A percentile compares a stretch with the other conserved stretches of the same genome.
These are phyloP conservation scores for Sugiyamaella grinbergsii DNA, from an alignment of 1,139 yeast genomes.

Conservation along the genomic window DNA sequence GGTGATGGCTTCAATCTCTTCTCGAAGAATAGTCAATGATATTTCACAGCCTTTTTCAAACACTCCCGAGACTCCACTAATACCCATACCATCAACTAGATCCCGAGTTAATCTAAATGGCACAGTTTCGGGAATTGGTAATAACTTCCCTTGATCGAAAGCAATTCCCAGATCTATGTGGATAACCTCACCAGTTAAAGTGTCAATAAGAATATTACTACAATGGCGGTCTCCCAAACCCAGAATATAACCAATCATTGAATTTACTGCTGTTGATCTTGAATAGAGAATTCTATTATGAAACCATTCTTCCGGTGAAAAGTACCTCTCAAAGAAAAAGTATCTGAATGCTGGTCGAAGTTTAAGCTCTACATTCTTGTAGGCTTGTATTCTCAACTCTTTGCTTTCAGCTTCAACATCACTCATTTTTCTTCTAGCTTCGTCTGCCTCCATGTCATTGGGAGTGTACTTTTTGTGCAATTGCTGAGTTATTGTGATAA, in stretches of 20 bases:
- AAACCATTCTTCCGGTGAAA: conserved; percentile 64
- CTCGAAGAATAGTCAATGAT: conserved; percentile 67
- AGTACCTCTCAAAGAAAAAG: conserved; percentile 71
- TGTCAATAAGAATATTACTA: conserved; percentile 83
- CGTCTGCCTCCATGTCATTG: conserved; percentile 52
- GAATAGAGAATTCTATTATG: conserved; percentile 64
- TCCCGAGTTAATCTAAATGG: conserved; percentile 93
- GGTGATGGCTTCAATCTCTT: conserved; percentile 66
- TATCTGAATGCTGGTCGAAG: conserved; percentile 68
- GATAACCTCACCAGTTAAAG: conserved; percentile 80
- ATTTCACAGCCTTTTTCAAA: conserved; percentile 74
- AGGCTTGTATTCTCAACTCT: conserved; percentile 54
- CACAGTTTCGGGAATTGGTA: conserved; percentile 88
- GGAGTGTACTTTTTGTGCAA: conserved; percentile 52
- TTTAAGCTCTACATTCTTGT: conserved; percentile 51
- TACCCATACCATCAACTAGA: conserved; percentile 89
- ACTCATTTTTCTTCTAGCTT: conserved; percentile 70
- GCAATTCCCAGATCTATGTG: conserved; percentile 97
- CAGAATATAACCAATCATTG: conserved; percentile 81
- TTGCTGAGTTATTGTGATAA: conserved; percentile 66
- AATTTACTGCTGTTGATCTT: conserved; percentile 79
- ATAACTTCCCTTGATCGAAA: conserved; percentile 77
- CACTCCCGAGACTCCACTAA: conserved; percentile 75
- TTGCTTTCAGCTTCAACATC: conserved; percentile 53
- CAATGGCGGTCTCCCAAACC: conserved; percentile 97